Evolutionary conservation across 768 basidiomycete species (phyloP), one percentile per base, ranked within the genome.

Genomic region (Leccinum obscurum): DNA sequence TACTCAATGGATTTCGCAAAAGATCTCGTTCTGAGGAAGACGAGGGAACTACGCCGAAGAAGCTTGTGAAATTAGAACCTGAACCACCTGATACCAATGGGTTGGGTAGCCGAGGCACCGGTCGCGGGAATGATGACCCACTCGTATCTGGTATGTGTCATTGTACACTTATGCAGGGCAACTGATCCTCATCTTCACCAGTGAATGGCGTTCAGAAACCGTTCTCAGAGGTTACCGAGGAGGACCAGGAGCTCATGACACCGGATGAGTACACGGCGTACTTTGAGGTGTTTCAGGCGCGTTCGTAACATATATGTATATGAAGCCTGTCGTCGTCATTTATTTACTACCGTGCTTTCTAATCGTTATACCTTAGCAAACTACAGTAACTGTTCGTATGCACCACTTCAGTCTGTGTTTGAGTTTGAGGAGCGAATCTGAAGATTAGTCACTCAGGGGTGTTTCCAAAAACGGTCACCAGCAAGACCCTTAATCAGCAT

Each of bases 171-270:
- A 20, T 46, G n/a, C 14, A n/a, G 39, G 48, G 24, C 28, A 7
- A 15, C 39, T 58, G 24, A 60, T 32, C 7, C 48, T 9, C 24
- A 48, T 34, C 59, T 57, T 55, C 58, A 46, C 46, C 63, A 92
- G 94, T 98, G 26, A 87, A 88, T 61, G 93, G 94, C 14, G 76
- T 80, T 44, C 80, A 85, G 20, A 86, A 91, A 66, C 81, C 84
- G 7, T 89, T 91, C 66, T 90, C 87, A 4, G 80, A 88, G 62
- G 85, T 98, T 48, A 95, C 92, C 3, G 95, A 97, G 66, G 95
- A 94, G 64, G 89, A 95, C 70, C 89, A 94, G 67, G 95, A 94
- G 52, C 70, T 87, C 66, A 97, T 97, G 95, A 92, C 92, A 4
- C 88, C 92, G 2, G 95, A 95, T 58, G 95, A 97, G 74, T 96